Percentiles rank a stretch among this genome's conserved stretches.
Evolutionary conservation across 2,329 filamentous ascomycete species (phyloP).

Genomic region (Dryadomyces sulphureus): DNA sequence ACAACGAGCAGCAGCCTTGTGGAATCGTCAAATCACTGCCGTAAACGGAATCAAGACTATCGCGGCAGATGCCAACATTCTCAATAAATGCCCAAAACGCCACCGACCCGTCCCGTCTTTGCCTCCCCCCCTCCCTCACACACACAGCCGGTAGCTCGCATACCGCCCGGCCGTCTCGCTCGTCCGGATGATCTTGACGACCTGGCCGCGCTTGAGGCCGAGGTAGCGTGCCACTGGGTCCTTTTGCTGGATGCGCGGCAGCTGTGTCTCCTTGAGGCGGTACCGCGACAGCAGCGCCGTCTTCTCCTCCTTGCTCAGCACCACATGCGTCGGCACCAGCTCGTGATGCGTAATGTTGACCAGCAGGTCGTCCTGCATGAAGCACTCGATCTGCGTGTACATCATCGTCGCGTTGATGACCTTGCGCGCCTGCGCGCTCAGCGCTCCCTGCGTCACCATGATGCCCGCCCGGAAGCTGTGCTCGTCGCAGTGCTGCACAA

Average conservation of each 20-base stretch:
- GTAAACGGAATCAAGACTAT: too few relatives aligned
- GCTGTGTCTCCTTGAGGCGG: constrained; percentile 90
- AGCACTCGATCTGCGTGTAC: constrained; percentile 76
- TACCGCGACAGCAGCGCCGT: constrained; percentile 72
- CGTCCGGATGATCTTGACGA: constrained; percentile 95
- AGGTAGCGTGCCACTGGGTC: constrained; percentile 90
- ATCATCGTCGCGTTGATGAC: constrained; percentile 65
- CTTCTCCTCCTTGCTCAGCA: constrained; percentile 87
- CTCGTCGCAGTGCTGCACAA: constrained; percentile 66
- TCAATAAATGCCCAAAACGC: too few relatives aligned
- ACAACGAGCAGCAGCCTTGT: too few relatives aligned
- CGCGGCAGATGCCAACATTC: neutral
- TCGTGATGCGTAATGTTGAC: constrained; percentile 99
- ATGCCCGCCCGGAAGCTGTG: constrained; percentile 82
- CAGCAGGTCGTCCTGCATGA: constrained; percentile 86
- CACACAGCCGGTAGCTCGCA: constrained; percentile 73
- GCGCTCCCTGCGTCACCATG: constrained; percentile 68
- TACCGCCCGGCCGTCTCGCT: constrained; percentile 93
- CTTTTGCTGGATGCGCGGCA: constrained; percentile 79
- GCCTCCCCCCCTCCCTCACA: constrained; percentile 23
- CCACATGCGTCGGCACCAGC: constrained; percentile 82
- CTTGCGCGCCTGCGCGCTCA: constrained; percentile 79
- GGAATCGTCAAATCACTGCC: too few relatives aligned
- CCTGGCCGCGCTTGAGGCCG: constrained; percentile 77
- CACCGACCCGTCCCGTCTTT: neutral